These are phyloP conservation scores for Penicillium vulpinum DNA, from an alignment of 2,329 filamentous ascomycete species.

Conservation along the genomic window DNA sequence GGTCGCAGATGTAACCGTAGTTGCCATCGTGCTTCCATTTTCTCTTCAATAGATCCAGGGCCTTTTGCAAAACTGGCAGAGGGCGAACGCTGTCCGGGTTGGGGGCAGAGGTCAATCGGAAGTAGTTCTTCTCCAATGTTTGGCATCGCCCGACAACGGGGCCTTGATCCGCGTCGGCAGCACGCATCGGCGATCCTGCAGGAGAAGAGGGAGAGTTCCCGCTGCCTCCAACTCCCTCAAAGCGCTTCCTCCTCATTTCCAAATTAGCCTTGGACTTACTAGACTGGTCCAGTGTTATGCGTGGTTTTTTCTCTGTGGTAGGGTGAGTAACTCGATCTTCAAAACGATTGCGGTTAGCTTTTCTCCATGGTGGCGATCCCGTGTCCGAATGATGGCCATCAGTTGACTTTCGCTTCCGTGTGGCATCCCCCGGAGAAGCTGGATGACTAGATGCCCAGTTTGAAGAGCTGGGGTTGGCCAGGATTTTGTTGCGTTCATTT, in stretches of 20 bases:
- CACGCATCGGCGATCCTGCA: conserved; percentile 51
- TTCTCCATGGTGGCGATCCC: conserved; percentile 70
- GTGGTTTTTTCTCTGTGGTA: conserved; percentile 52
- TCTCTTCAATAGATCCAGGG: conserved; percentile 83
- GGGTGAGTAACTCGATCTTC: conserved; percentile 74
- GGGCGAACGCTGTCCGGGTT: conserved; percentile 88
- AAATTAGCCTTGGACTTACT: conserved; percentile 89
- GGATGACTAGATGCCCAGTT: conserved; percentile 33
- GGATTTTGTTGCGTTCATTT: conserved; percentile 60
- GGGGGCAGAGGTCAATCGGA: conserved; percentile 87
- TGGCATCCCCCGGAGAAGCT: conserved; percentile 32
- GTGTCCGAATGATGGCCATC: conserved; percentile 58
- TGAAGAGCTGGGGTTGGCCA: conserved; percentile 48
- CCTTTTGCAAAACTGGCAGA: conserved; percentile 74
- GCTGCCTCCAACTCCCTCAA: conserved; percentile 59
- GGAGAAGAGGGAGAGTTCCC: conserved; percentile 42
- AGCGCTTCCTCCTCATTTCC: conserved; percentile 87
- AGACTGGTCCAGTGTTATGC: conserved; percentile 55
- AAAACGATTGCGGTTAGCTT: conserved; percentile 64
- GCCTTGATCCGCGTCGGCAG: conserved; percentile 49
- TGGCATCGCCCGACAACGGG: conserved; percentile 86
- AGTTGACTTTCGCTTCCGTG: conserved; percentile 81
- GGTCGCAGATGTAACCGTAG: conserved; percentile 97
- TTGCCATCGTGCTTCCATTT: conserved; percentile 94
- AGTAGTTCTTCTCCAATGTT: conserved; percentile 86